Evolutionary conservation across 2,329 filamentous ascomycete species (phyloP), one percentile per base, ranked within the genome.

Genomic region (Claviceps sp.): DNA sequence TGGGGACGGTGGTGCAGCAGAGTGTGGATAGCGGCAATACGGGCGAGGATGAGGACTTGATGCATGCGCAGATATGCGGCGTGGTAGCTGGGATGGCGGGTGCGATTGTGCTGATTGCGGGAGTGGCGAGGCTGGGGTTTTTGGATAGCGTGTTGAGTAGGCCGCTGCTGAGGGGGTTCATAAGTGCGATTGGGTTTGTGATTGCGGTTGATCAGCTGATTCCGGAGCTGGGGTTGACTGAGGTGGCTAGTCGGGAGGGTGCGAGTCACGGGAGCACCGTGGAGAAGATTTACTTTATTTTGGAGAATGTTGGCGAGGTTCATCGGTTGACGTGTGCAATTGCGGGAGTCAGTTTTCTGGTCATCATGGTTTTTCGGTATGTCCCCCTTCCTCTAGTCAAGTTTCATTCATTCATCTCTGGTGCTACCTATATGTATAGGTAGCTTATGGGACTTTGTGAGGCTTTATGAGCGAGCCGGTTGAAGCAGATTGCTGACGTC

Each of bases 171-270:
- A 78, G 93, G 54, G 93, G 93, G 1, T 98, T 98, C 70, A 96
- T 98, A 68, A 95, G 88, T 52, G 93, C 93, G 49, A 94, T 98
- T 64, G 93, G 93, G 47, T 87, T 96, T 52, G 90, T 97, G 57
- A 97, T 98, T 63, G 82, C 94, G 40, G 88, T 97, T 38, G 93
- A 97, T 65, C 93, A 98, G 68, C 72, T 95, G 45, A 86, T 96
- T 50, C 90, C 91, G 0, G 89, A 97, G 66, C 77, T 95, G 60
- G 93, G 93, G 0, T 75, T 98, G 22, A 76, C 75, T 39, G 70
- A 75, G 1, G 68, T 81, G 17, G 87, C 89, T 0, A 80, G 79
- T 50, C 69, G 83, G 16, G 63, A 66, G 2, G 76, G 78, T n/a
- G 79, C 89, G 2, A 79, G 79, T 44, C 91, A 97, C 62, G 88